Conservation (phyloP, 2,329 filamentous ascomycete genomes). For the Claviceps pazoutovae region DNA sequence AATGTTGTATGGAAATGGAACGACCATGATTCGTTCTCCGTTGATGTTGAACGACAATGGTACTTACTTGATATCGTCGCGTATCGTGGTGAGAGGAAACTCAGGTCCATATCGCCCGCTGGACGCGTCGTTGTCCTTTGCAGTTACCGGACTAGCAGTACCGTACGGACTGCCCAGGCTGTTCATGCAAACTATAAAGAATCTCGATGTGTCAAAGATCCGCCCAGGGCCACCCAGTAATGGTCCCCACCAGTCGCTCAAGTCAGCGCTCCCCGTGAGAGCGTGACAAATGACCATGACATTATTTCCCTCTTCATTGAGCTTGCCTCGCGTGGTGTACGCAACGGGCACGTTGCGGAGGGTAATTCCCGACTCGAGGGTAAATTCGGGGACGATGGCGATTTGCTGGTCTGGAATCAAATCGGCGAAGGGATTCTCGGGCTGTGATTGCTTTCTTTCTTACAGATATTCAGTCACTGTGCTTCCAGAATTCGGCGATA, state of each 20-base stretch:
- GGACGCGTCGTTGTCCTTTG: conserved; percentile 62
- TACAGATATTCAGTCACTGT: conserved; percentile 48
- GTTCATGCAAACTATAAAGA: conserved; percentile 80
- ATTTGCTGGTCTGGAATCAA: conserved; percentile 83
- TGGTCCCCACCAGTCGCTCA: conserved; percentile 80
- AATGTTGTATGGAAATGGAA: neutral
- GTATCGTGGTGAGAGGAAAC: conserved; percentile 87
- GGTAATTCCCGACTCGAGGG: conserved; percentile 79
- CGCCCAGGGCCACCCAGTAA: conserved; percentile 63
- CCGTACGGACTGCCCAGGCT: conserved; percentile 76
- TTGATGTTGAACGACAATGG: neutral
- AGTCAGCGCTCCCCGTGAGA: conserved; percentile 72
- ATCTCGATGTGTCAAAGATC: conserved; percentile 68
- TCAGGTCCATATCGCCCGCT: conserved; percentile 83
- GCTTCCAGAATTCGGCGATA: conserved; percentile 17
- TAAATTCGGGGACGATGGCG: conserved; percentile 76
- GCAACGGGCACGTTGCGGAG: conserved; percentile 63
- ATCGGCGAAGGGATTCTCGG: conserved; percentile 79
- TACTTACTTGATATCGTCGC: conserved; percentile 83
- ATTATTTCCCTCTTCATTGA: conserved; percentile 47
- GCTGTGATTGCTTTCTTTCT: conserved; percentile 55
- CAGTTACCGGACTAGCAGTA: conserved; percentile 77
- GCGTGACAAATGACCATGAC: conserved; percentile 72
- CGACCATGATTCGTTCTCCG: neutral
- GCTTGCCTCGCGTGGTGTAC: conserved; percentile 50